Conservation (phyloP, 192 early-diverging fungal genomes). For the Linderina pennispora region DNA sequence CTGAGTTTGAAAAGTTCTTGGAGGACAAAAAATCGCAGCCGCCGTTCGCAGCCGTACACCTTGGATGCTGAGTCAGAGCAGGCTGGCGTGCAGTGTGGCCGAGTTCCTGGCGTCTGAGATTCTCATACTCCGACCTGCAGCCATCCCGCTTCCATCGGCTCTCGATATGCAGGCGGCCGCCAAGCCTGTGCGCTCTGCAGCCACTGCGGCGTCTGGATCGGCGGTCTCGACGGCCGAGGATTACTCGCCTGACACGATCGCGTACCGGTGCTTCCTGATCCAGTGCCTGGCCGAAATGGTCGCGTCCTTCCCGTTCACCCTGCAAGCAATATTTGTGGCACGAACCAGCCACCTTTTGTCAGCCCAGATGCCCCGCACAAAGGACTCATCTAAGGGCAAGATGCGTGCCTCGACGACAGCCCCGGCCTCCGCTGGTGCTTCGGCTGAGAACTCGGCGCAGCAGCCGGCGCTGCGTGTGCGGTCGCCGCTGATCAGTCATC, state of each 20-base stretch:
- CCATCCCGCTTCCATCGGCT: not conserved
- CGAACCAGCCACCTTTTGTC: conserved; percentile 8
- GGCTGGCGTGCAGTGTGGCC: conserved; percentile 32
- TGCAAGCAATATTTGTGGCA: conserved; percentile 27
- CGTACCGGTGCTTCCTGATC: conserved; percentile 72
- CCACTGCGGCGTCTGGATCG: conserved; percentile 1
- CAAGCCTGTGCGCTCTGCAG: conserved; percentile 3
- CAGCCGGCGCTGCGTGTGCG: conserved; percentile 20
- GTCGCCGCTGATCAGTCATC: conserved; percentile 39
- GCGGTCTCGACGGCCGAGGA: conserved; percentile 1
- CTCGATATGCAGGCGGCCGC: conserved; percentile 4
- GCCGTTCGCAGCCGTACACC: conserved; percentile 29
- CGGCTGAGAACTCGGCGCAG: conserved; percentile 8
- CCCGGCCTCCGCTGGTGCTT: not conserved
- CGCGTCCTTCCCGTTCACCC: conserved; percentile 67
- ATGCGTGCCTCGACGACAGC: conserved; percentile 5
- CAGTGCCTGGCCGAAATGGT: conserved; percentile 84
- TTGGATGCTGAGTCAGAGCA: conserved; percentile 36
- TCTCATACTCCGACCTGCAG: conserved; percentile 23
- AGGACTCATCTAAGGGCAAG: conserved; percentile 23
- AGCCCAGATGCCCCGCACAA: conserved; percentile 29
- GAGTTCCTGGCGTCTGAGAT: conserved; percentile 42
- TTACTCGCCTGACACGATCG: conserved; percentile 36
- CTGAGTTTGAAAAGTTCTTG: conserved; percentile 28
- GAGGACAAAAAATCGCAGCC: conserved; percentile 21